These are phyloP conservation scores for Phyllosticta paracitricarpa DNA, from an alignment of 2,329 filamentous ascomycete genomes.

Conservation along the genomic window DNA sequence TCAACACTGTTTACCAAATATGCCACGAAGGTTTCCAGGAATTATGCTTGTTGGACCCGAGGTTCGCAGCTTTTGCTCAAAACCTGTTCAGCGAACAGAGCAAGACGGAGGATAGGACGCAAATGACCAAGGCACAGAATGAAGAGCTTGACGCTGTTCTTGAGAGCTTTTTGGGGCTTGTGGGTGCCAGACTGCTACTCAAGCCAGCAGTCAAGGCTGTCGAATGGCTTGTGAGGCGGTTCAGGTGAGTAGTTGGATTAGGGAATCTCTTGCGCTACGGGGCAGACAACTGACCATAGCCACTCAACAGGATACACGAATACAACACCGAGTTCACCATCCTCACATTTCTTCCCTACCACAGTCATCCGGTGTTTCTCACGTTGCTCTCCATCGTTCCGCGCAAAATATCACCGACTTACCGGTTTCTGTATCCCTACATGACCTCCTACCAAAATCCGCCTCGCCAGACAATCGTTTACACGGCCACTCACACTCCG, in stretches of 20 bases:
- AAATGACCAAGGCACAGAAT: constrained; percentile 76
- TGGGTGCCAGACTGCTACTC: constrained; percentile 65
- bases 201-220: constrained; percentile 83
- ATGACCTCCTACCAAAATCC: constrained; percentile 65
- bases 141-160: constrained; percentile 66
- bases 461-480: constrained; percentile 71
- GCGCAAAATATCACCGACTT: constrained; percentile 58
- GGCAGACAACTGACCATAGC: background rate
- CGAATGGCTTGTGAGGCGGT: constrained; percentile 89
- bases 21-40: constrained; percentile 87
- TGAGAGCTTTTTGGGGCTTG: constrained; percentile 72
- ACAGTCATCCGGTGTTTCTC: constrained; percentile 73
- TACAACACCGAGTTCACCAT: constrained; percentile 72
- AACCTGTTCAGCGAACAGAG: constrained; percentile 92
- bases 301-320: constrained; percentile 64
- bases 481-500: constrained; percentile 69
- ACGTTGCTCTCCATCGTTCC: constrained; percentile 83
- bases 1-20: constrained; percentile 76
- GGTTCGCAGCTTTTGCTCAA: constrained; percentile 63
- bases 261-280: constrained; percentile 7
- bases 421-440: constrained; percentile 81
- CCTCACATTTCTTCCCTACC: constrained; percentile 85
- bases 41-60: constrained; percentile 72
- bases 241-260: constrained; percentile 49
- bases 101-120: constrained; percentile 74